phyloP scores from a whole-genome alignment of 768 basidiomycete species.

The Thelephora ganbajun region DNA sequence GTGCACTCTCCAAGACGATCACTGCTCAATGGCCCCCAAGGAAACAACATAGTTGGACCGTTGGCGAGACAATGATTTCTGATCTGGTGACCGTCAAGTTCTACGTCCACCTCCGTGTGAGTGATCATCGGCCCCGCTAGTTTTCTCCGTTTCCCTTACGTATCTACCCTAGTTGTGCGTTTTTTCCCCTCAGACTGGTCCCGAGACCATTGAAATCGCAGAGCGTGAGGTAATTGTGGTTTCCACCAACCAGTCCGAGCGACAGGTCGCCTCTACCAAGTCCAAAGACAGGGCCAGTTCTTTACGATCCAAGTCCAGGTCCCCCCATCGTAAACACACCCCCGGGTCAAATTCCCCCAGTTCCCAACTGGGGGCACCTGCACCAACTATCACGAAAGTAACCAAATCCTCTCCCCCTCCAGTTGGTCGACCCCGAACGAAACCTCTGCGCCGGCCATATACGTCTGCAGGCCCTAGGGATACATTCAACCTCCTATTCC shows the following conservation, averaged over 20 bases:
- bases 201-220: constrained; percentile 55
- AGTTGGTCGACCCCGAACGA: background rate
- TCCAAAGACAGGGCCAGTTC: constrained; percentile 28
- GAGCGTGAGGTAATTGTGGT: constrained; percentile 54
- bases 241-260: constrained; percentile 58
- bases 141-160: constrained; percentile 7
- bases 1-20: constrained; percentile 50
- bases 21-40: constrained; percentile 64
- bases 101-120: constrained; percentile 56
- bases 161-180: constrained; percentile 29
- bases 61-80: constrained; percentile 65
- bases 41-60: constrained; percentile 60
- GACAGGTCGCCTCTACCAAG: constrained; percentile 47
- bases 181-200: constrained; percentile 30
- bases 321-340: constrained; percentile 6
- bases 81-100: constrained; percentile 54
- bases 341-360: background rate
- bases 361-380: background rate
- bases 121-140: constrained; percentile 8
- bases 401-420: background rate
- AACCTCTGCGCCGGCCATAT: constrained; percentile 41
- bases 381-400: background rate
- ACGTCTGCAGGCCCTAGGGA: constrained; percentile 66
- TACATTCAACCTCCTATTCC: constrained; percentile 21
- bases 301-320: constrained; percentile 11